phyloP scores from a whole-genome alignment of 1,139 yeast species.

The Sugiyamaella castrensis region DNA sequence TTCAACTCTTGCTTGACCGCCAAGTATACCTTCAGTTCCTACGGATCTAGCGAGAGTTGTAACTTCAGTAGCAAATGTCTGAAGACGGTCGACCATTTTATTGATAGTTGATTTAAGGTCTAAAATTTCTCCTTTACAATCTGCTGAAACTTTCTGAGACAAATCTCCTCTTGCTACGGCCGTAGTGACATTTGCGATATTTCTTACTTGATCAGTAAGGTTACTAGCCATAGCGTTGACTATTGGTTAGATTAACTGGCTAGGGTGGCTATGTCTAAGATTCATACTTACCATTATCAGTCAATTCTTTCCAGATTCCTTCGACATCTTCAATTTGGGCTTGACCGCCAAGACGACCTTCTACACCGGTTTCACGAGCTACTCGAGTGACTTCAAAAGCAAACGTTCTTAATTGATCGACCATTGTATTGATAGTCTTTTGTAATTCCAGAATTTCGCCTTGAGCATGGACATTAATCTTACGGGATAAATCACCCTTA shows the following conservation, averaged over 20 bases:
- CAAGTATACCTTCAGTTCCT: constrained; percentile 84
- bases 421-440: constrained; percentile 81
- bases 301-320: constrained; percentile 86
- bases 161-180: constrained; percentile 92
- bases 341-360: constrained; percentile 84
- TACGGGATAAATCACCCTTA: constrained; percentile 70
- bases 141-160: constrained; percentile 81
- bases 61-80: constrained; percentile 84
- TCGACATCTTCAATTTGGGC: constrained; percentile 80
- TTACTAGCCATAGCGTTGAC: constrained; percentile 86
- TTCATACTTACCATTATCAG: constrained; percentile 58
- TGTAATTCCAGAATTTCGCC: constrained; percentile 78
- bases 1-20: constrained; percentile 89
- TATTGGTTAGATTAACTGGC: constrained; percentile 15
- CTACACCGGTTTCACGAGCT: constrained; percentile 87
- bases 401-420: constrained; percentile 80
- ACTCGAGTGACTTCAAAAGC: constrained; percentile 87
- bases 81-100: constrained; percentile 85
- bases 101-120: constrained; percentile 76
- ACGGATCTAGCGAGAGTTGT: constrained; percentile 85
- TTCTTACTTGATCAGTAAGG: constrained; percentile 82
- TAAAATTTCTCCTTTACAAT: constrained; percentile 83
- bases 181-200: constrained; percentile 86
- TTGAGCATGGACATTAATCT: constrained; percentile 79
- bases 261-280: too few species aligned